Conservation (phyloP, 371 early-diverging fungal species). For the Apophysomyces trapeziformis region DNA sequence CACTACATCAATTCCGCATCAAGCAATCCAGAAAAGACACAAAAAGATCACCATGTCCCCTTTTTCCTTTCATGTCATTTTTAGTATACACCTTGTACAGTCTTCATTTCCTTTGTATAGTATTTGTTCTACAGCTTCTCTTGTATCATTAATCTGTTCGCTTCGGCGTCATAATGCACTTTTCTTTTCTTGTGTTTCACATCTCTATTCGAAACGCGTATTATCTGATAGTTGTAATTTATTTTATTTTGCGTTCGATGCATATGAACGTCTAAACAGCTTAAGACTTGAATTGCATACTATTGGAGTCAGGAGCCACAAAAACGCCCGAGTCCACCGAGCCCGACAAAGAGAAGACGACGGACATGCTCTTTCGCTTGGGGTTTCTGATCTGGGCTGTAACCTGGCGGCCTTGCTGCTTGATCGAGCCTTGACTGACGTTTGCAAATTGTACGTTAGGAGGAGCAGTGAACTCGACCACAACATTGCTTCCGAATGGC, state of each 20-base stretch:
- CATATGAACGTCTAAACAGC: not conserved
- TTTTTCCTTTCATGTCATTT: not conserved
- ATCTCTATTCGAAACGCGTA: too few relatives aligned
- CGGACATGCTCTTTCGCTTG: conserved; percentile 31
- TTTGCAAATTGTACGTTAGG: conserved; percentile 25
- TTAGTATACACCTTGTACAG: conserved; percentile 1
- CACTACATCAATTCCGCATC: not conserved
- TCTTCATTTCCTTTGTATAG: not conserved
- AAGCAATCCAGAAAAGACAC: not conserved
- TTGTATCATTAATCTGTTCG: not conserved
- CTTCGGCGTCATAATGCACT: not conserved
- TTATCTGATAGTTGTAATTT: not conserved
- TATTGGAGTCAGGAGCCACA: conserved; percentile 33
- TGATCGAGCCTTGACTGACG: conserved; percentile 25
- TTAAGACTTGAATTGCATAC: conserved; percentile 25
- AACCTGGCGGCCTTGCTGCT: conserved; percentile 36
- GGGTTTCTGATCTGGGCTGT: conserved; percentile 30
- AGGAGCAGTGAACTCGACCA: conserved; percentile 35
- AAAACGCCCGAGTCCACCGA: conserved; percentile 33
- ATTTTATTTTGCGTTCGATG: not conserved
- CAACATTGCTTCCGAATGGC: conserved; percentile 30
- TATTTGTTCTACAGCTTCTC: conserved; percentile 3
- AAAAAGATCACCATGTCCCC: not conserved
- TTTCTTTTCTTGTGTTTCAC: too few relatives aligned
- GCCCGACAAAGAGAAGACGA: conserved; percentile 33